phyloP scores from a whole-genome alignment of 139 green algal species.

The Trebouxia sp. region DNA sequence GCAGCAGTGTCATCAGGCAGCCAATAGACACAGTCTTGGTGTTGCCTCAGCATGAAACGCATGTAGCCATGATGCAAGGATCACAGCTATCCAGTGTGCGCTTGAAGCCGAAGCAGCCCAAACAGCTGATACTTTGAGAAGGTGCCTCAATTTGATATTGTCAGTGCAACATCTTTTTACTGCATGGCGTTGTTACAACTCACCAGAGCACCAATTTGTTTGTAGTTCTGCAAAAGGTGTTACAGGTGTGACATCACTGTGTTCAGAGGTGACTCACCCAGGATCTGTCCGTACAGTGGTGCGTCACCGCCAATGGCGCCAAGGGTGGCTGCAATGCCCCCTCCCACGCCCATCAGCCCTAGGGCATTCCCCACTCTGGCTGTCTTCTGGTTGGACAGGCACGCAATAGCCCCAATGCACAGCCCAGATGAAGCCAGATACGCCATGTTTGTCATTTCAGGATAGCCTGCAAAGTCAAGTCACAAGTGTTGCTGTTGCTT shows the following conservation, averaged over 20 bases:
- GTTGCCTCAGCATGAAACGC: too few relatives aligned
- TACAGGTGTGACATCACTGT: not conserved
- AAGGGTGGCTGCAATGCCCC: conserved; percentile 74
- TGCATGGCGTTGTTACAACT: too few relatives aligned
- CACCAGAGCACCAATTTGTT: too few relatives aligned
- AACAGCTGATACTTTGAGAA: too few relatives aligned
- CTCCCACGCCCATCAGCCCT: conserved; percentile 75
- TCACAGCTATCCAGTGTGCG: too few relatives aligned
- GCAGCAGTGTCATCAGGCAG: too few relatives aligned
- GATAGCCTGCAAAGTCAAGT: conserved; percentile 42
- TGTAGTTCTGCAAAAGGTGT: too few relatives aligned
- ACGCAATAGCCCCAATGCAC: conserved; percentile 88
- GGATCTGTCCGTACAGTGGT: conserved; percentile 42
- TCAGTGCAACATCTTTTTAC: too few relatives aligned
- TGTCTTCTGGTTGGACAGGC: conserved; percentile 77
- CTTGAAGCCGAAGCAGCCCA: too few relatives aligned
- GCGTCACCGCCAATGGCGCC: conserved; percentile 52
- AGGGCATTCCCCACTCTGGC: conserved; percentile 80
- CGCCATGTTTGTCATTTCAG: conserved; percentile 68
- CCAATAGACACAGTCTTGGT: too few relatives aligned
- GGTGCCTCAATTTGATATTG: too few relatives aligned
- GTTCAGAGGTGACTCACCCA: conserved; percentile 26
- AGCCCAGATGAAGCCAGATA: conserved; percentile 74
- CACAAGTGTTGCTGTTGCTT: conserved; percentile 67
- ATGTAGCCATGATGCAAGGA: too few relatives aligned